Base-by-base conservation (phyloP, 768 basidiomycete genomes). In the Butyriboletus loyo region DNA sequence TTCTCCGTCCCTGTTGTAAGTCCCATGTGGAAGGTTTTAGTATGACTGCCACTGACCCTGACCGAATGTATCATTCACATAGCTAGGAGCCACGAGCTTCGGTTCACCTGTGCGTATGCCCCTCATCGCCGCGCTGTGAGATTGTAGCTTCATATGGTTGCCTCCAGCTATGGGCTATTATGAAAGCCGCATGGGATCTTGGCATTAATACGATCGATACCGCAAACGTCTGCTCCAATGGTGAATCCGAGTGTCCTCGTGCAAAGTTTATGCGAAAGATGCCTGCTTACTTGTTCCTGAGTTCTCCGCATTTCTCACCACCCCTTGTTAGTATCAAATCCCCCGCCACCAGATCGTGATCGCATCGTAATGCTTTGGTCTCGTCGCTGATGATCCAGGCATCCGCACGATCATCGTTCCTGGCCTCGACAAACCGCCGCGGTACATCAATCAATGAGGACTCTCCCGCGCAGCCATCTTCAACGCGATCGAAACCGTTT, bases 171-270 rank as follows among this genome's bases (percentile, higher is more conserved):
- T n/a, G n/a, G n/a, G n/a, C n/a, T n/a, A 60, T 75, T 51, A 50
- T 77, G 46, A 73, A 74, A 52, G 62, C 65, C 10, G 76, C 76
- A 4, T 76, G 65, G 64, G 68, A 75, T 25, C 56, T 65, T 11
- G 77, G 76, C 4, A 66, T 77, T 53, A 73, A 65, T 48, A 74
- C 71, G 5, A 65, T 72, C 46, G 75, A 76, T 32, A 73, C 73
- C 1, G 72, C 73, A 15, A 73, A 73, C 46, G 11, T 68, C 5
- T 75, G 73, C 40, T 67, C 66, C 17, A 66, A 67, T 31, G 73
- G 71, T 24, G 65, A 67, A 43, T 74, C 72, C 0, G 76, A 77
- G n/a, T n/a, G n/a, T n/a, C n/a, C n/a, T n/a, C 31, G 31, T 11
- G 10, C 42, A 19, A 28, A 14, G 19, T 30, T 30, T 14, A 30